Evolutionary conservation across 805 yeast species (phyloP), one percentile per base, ranked within the genome.

Genomic region (Isabelozyma rhagii): DNA sequence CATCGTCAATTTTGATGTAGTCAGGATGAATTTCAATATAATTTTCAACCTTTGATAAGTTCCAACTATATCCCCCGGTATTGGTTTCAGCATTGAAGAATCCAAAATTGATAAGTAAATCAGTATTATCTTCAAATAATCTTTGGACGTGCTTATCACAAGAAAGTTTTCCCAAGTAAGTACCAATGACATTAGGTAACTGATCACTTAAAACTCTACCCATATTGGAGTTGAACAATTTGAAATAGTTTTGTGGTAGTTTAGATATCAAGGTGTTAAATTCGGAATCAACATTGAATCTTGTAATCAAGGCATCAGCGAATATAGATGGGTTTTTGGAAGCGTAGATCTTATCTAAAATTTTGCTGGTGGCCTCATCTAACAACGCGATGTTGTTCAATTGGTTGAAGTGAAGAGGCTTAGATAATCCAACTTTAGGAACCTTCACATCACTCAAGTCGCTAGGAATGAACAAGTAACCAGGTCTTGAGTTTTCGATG

Each of bases 161-260:
- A 78, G 80, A 54, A 72, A 78, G 43, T 74, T 68, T 63, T 34
- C 96, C 97, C 54, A 77, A 81, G 63, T 86, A 92, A 38, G 80
- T 82, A 39, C 96, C 97, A 52, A 83, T 75, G 61, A 79, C 91
- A 44, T 78, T 73, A 7, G 78, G 71, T 51, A 77, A 71, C n/a
- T 81, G 67, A 68, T 91, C 97, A 67, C 91, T 84, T 40, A 91
- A 67, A 8, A 89, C 84, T 64, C 90, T 86, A 13, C 91, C 96
- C 62, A 71, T 64, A 80, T 81, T 64, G 67, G 87, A 56, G 75
- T 81, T 64, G 81, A 84, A 60, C 80, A 77, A 46, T 71, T 69
- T 76, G 39, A 75, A 67, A 41, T 63, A 67, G 39, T 60, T 53
- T 8, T 56, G 49, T 2, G 52, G 88, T 69, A 49, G 59, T 59